phyloP scores from a whole-genome alignment of 2,329 filamentous ascomycete species.

The Trematosphaeria pertusa region DNA sequence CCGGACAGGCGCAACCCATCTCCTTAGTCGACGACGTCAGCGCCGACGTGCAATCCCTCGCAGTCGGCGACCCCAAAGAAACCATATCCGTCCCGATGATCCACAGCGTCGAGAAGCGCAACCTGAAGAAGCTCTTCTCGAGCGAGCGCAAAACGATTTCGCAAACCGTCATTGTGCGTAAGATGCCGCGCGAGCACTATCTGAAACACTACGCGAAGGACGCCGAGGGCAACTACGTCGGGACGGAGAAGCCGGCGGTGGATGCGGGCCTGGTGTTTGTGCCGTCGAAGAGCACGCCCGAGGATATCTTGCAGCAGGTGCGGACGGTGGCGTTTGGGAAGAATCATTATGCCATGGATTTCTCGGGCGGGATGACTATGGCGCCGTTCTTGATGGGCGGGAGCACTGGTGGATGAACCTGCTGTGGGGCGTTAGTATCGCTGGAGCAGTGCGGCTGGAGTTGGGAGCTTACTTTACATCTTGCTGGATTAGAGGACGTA shows the following conservation, averaged over 20 bases:
- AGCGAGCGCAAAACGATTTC: conserved; percentile 20
- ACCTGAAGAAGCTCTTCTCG: conserved; percentile 20
- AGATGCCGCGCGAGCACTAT: conserved; percentile 37
- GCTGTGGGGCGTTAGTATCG: too few relatives aligned
- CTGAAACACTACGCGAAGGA: conserved; percentile 41
- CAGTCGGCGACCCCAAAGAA: conserved; percentile 24
- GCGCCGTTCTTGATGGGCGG: neutral
- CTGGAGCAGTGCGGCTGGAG: too few relatives aligned
- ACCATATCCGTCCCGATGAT: conserved; percentile 31
- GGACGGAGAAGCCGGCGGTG: conserved; percentile 26
- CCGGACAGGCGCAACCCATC: too few relatives aligned
- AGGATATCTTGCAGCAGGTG: conserved; percentile 37
- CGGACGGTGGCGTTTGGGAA: conserved; percentile 33
- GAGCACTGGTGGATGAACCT: too few relatives aligned
- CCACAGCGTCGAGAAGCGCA: conserved; percentile 20
- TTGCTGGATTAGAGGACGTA: too few relatives aligned
- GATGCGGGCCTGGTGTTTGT: conserved; percentile 37
- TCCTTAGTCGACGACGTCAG: conserved; percentile 20
- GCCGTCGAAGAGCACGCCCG: conserved; percentile 33
- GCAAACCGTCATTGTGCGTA: conserved; percentile 31
- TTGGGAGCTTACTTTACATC: too few relatives aligned
- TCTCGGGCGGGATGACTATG: conserved; percentile 4
- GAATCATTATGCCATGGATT: conserved; percentile 20
- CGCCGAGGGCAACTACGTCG: conserved; percentile 33
- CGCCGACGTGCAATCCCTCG: conserved; percentile 16